Evolutionary conservation across 305 asterid genomes (phyloP), one percentile per base, ranked within the genome.

Genomic region (Nicotiana rustica): DNA sequence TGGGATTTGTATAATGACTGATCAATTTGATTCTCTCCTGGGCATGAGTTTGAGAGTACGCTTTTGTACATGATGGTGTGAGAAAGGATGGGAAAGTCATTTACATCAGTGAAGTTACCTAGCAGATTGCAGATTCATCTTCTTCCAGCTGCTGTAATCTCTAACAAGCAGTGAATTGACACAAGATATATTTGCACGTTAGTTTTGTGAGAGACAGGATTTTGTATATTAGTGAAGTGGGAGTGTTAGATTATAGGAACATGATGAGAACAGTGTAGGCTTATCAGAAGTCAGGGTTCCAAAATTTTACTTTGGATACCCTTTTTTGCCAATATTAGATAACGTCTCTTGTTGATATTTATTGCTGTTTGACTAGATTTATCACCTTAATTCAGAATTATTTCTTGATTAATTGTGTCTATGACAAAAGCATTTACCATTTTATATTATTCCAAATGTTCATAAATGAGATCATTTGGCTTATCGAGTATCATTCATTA

Each of bases 171-270:
- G 90, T 70, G 86, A 81, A 80, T 67, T 81, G 76, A 84, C 86
- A 68, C 38, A 71, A 6, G 60, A 67, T 78, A 66, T 65, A 33
- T 66, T 85, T 71, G 80, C 85, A 77, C 84, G 73, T 77, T 85
- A 78, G 65, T 69, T 77, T 82, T 85, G 83, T 86, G 81, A 73
- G 79, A 83, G 83, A 88, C 89, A 89, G 88, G 86, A 67, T 89
- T 44, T 80, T 85, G 92, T 92, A 92, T 86, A 91, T 91, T 88
- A 88, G 81, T 79, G 82, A 67, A 82, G 86, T 87, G 83, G 87
- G 84, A 87, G 73, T 82, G 67, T 57, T 79, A 88, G 82, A 85
- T 81, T 56, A 14, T 87, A 86, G 90, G 84, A 82, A 61, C 88
- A 84, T 88, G 87, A 62, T 78, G 83, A 69, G 71, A 65, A 64